These are phyloP conservation scores for Pezizomycotina sp. DNA, from an alignment of 2,329 filamentous ascomycete species.

Conservation along the genomic window DNA sequence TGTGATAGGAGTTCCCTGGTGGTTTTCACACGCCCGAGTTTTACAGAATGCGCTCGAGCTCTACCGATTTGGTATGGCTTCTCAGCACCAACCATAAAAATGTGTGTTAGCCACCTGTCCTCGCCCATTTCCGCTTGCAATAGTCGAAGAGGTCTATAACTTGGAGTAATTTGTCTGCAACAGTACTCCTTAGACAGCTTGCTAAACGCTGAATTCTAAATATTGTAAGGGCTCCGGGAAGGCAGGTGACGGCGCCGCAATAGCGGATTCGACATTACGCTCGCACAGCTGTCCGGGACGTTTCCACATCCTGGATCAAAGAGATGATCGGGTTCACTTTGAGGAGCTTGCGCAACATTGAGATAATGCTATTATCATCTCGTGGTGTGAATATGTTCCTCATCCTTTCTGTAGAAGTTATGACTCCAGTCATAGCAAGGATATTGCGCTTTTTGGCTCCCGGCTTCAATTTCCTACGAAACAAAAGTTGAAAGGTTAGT, in stretches of 20 bases:
- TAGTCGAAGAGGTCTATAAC: slow-evolving; percentile 97
- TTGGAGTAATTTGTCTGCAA: too few relatives aligned
- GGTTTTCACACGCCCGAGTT: too few relatives aligned
- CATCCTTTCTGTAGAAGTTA: slow-evolving; percentile 80
- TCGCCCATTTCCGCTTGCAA: slow-evolving; percentile 86
- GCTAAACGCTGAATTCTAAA: slow-evolving; percentile 89
- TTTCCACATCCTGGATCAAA: slow-evolving; percentile 92
- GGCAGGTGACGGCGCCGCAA: slow-evolving; percentile 82
- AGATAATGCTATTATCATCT: too few relatives aligned
- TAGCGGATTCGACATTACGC: slow-evolving; percentile 84
- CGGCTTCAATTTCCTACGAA: slow-evolving; percentile 60
- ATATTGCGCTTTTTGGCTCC: slow-evolving; percentile 80
- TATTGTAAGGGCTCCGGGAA: slow-evolving; percentile 85
- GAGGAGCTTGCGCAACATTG: too few relatives aligned
- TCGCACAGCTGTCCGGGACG: slow-evolving; percentile 89
- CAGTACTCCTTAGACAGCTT: too few relatives aligned
- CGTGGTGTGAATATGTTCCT: too few relatives aligned
- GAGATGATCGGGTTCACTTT: too few relatives aligned
- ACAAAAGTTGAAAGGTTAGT: not conserved
- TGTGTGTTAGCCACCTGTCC: slow-evolving; percentile 89
- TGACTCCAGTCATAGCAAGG: slow-evolving; percentile 94
- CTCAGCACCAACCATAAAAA: slow-evolving; percentile 96
- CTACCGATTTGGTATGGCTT: slow-evolving; percentile 93
- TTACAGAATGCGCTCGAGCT: slow-evolving; percentile 63
- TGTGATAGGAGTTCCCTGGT: slow-evolving; percentile 79